Evolutionary conservation across 257 asterid species (phyloP).

Genomic region (Lantana camara): DNA sequence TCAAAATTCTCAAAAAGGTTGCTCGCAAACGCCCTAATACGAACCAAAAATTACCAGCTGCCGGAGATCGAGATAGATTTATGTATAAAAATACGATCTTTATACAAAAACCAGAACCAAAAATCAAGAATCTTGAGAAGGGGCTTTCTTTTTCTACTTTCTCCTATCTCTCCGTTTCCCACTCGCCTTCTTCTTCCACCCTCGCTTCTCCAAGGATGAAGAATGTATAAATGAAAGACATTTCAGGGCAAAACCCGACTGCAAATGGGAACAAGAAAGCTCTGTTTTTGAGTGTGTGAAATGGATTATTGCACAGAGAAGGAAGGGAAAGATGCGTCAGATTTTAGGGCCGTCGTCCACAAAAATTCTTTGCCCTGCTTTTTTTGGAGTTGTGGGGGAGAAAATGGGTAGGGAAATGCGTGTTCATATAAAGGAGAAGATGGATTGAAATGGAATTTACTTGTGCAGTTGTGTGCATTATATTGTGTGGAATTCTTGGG

Average conservation of each 20-base stretch:
- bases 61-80: constrained; percentile 27
- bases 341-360: constrained; percentile 10
- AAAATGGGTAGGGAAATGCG: constrained; percentile 10
- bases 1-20: constrained; percentile 7
- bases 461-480: constrained; percentile 30
- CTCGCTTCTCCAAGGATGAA: constrained; percentile 54
- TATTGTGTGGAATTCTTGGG: constrained; percentile 23
- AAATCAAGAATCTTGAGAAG: not conserved
- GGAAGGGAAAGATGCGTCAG: constrained; percentile 17
- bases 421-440: not conserved
- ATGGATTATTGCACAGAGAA: constrained; percentile 2
- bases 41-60: constrained; percentile 44
- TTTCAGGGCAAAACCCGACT: constrained; percentile 15
- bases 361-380: constrained; percentile 17
- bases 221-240: constrained; percentile 41
- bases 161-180: constrained; percentile 65
- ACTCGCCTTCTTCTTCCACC: constrained; percentile 60
- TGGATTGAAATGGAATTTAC: not conserved
- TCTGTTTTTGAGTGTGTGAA: not conserved
- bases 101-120: not conserved
- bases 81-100: not conserved
- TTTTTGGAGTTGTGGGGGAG: not conserved
- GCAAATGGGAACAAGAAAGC: not conserved
- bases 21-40: not conserved
- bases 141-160: not conserved